Evolutionary conservation across 306 rosid genomes (phyloP).

Genomic region (Cicer chorassanicum): DNA sequence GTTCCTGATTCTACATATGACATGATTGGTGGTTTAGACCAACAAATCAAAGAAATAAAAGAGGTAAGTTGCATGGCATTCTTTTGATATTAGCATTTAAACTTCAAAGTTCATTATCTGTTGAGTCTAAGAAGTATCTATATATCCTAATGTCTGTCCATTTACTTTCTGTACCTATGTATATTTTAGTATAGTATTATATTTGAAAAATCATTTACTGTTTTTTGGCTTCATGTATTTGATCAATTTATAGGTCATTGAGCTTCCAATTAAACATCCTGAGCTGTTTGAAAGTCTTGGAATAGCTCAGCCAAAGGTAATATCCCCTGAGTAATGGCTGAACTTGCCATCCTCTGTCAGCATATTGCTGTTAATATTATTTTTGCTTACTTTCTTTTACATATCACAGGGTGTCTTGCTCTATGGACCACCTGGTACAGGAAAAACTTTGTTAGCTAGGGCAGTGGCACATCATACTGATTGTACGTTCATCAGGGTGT

Average conservation of each 20-base stretch:
- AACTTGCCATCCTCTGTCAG: neutral
- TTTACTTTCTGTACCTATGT: conserved; percentile 2
- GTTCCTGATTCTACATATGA: conserved; percentile 99
- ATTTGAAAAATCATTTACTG: conserved; percentile 4
- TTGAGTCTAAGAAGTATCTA: conserved; percentile 1
- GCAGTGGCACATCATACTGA: conserved; percentile 99
- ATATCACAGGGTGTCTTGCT: conserved; percentile 80
- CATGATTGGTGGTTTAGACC: conserved; percentile 99
- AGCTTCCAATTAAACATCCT: conserved; percentile 97
- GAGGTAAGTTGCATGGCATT: conserved; percentile 59
- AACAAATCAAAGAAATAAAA: conserved; percentile 97
- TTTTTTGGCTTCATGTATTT: conserved; percentile 31
- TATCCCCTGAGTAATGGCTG: neutral
- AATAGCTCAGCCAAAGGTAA: conserved; percentile 99
- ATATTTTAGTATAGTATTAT: neutral
- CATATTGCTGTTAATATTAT: neutral
- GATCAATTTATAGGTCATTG: conserved; percentile 74
- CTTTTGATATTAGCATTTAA: conserved; percentile 31
- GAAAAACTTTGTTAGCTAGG: conserved; percentile 96
- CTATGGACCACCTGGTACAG: conserved; percentile 98
- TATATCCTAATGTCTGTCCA: neutral
- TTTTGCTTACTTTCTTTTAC: conserved; percentile 38
- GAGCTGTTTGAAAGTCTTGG: conserved; percentile 99
- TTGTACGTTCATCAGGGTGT: conserved; percentile 98
- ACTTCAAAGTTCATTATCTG: neutral